Conservation (phyloP, 345 rosid genomes). For the Erodium maritimum region DNA sequence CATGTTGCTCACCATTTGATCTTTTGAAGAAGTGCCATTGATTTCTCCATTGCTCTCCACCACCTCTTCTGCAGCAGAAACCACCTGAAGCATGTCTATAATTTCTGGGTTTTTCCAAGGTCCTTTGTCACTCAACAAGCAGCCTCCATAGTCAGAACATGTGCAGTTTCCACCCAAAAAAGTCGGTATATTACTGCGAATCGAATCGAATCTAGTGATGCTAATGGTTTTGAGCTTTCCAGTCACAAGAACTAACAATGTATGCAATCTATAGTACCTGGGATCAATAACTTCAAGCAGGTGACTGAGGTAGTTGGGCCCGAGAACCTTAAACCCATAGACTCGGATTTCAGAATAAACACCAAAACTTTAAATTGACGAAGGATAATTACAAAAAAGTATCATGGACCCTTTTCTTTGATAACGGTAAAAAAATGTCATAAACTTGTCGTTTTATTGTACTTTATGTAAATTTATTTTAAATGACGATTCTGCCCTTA, state of each 20-base stretch:
- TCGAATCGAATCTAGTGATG: slow-evolving; percentile 1
- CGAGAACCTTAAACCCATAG: slow-evolving; percentile 34
- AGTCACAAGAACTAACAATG: too few relatives aligned
- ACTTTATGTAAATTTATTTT: too few relatives aligned
- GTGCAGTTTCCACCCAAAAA: slow-evolving; percentile 57
- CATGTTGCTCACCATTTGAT: not conserved
- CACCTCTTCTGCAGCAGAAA: slow-evolving; percentile 20
- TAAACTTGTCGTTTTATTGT: too few relatives aligned
- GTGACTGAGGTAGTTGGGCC: slow-evolving; percentile 25
- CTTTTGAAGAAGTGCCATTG: slow-evolving; percentile 10
- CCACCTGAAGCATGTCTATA: slow-evolving; percentile 29
- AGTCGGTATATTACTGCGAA: slow-evolving; percentile 39
- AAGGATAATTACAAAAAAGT: too few relatives aligned
- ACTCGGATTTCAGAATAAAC: too few relatives aligned
- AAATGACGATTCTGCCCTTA: too few relatives aligned
- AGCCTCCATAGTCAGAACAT: slow-evolving; percentile 49
- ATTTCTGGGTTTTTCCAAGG: slow-evolving; percentile 64
- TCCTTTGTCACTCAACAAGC: slow-evolving; percentile 48
- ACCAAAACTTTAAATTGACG: too few relatives aligned
- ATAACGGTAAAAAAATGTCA: too few relatives aligned
- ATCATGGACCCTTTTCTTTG: too few relatives aligned
- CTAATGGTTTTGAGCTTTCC: too few relatives aligned
- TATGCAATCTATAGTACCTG: slow-evolving; percentile 12
- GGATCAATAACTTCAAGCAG: slow-evolving; percentile 40
- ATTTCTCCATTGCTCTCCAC: slow-evolving; percentile 11